Evolutionary conservation across 116 monocot genomes (phyloP).

Genomic region (Phalaenopsis hybrid): DNA sequence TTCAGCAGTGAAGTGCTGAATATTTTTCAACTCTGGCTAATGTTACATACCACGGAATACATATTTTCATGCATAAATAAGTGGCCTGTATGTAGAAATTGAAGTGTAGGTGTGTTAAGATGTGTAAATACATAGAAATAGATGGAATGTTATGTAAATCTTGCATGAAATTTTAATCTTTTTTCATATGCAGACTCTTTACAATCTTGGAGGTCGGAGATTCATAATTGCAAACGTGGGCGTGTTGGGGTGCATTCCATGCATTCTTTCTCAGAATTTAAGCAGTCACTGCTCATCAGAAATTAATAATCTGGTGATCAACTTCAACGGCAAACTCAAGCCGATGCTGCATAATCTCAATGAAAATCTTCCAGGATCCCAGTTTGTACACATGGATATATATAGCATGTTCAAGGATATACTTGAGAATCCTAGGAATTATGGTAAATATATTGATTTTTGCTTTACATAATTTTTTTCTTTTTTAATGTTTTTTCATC

Average conservation of each 20-base stretch:
- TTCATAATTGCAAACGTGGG: slow-evolving; percentile 63
- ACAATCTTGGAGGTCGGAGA: slow-evolving; percentile 70
- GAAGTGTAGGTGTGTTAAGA: no score
- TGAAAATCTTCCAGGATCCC: slow-evolving; percentile 50
- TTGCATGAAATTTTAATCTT: no score
- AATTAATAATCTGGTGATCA: slow-evolving; percentile 52
- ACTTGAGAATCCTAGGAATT: slow-evolving; percentile 32
- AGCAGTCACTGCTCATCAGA: slow-evolving; percentile 39
- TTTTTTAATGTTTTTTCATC: no score
- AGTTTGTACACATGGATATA: slow-evolving; percentile 57
- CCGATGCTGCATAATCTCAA: slow-evolving; percentile 40
- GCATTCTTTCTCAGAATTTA: slow-evolving; percentile 47
- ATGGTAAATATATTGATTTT: slow-evolving; percentile 29
- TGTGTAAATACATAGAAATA: no score
- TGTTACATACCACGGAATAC: no score
- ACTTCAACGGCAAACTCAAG: slow-evolving; percentile 60
- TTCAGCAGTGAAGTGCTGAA: neutral
- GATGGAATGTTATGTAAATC: no score
- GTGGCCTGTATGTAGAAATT: no score
- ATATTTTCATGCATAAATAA: no score
- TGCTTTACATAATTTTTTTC: no score
- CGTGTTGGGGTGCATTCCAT: slow-evolving; percentile 72
- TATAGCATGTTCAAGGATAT: slow-evolving; percentile 59
- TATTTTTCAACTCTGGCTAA: no score
- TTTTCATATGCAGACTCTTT: slow-evolving; percentile 37